These are phyloP conservation scores for Paramecium sonneborni DNA, from an alignment of 73 alveolate genomes.

Conservation along the genomic window DNA sequence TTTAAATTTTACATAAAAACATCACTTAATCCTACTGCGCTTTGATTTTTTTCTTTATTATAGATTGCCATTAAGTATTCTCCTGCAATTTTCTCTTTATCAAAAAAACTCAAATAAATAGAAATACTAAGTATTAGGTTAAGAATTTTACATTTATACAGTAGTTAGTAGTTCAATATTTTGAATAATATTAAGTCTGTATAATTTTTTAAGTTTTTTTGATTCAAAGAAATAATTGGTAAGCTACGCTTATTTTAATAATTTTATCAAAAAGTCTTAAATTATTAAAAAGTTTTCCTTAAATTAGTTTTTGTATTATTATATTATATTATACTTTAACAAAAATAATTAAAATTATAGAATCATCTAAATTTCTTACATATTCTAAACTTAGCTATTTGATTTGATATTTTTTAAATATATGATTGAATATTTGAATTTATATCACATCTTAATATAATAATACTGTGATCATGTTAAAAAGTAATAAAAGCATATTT, in stretches of 20 bases:
- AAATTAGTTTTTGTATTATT: too few species aligned
- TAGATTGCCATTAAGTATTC: background rate
- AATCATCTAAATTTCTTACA: background rate
- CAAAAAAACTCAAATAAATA: background rate
- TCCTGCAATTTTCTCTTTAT: background rate
- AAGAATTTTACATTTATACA: background rate
- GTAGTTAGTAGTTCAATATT: background rate
- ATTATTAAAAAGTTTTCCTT: too few species aligned
- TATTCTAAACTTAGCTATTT: background rate
- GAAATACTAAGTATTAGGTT: conserved; percentile 10
- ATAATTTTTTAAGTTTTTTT: background rate
- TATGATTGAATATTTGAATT: too few species aligned
- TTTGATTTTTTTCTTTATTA: background rate
- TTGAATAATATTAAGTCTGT: background rate
- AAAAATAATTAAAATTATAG: too few species aligned
- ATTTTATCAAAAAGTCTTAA: too few species aligned
- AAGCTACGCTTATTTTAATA: too few species aligned
- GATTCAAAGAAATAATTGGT: background rate
- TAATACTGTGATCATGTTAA: background rate
- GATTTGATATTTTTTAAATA: too few species aligned
- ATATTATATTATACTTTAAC: too few species aligned
- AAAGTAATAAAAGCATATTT: background rate
- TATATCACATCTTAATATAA: background rate
- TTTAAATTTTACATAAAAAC: background rate
- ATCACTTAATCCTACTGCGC: background rate